Evolutionary conservation across 1,139 yeast species (phyloP).

Genomic region (Hansenula sp.): DNA sequence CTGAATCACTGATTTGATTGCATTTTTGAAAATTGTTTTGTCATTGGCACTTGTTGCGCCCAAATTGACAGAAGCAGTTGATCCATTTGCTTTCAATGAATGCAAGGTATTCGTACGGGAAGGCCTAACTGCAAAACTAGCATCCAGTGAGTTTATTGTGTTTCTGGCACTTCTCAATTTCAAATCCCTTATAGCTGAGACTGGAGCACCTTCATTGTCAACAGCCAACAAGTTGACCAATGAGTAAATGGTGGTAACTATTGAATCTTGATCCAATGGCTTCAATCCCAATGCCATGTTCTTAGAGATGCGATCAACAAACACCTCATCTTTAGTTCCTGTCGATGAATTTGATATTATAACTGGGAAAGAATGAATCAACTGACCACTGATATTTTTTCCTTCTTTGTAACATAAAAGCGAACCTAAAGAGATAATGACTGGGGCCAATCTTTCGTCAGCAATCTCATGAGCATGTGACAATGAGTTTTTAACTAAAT

Average conservation of each 20-base stretch:
- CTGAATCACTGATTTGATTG: constrained; percentile 68
- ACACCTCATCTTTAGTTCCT: constrained; percentile 31
- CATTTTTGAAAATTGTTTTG: constrained; percentile 44
- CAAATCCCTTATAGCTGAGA: constrained; percentile 29
- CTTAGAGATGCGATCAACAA: constrained; percentile 32
- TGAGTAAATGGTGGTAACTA: constrained; percentile 84
- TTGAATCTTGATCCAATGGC: constrained; percentile 62
- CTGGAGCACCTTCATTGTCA: constrained; percentile 39
- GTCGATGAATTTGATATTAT: constrained; percentile 35
- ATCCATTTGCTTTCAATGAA: constrained; percentile 7
- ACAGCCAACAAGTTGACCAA: constrained; percentile 70
- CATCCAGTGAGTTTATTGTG: constrained; percentile 9
- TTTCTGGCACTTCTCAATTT: constrained; percentile 27
- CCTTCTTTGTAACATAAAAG: constrained; percentile 44
- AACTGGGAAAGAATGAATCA: constrained; percentile 25
- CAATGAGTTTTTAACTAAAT: constrained; percentile 15
- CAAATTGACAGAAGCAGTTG: constrained; percentile 3
- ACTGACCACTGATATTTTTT: constrained; percentile 25
- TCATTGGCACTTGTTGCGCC: constrained; percentile 7
- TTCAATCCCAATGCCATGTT: constrained; percentile 40
- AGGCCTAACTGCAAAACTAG: constrained; percentile 4
- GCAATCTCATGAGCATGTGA: constrained; percentile 19
- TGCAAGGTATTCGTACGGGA: constrained; percentile 19
- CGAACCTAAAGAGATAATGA: constrained; percentile 52
- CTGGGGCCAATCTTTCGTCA: constrained; percentile 36